Evolutionary conservation across 257 asterid genomes (phyloP).

Genomic region (Nicotiana attenuata): DNA sequence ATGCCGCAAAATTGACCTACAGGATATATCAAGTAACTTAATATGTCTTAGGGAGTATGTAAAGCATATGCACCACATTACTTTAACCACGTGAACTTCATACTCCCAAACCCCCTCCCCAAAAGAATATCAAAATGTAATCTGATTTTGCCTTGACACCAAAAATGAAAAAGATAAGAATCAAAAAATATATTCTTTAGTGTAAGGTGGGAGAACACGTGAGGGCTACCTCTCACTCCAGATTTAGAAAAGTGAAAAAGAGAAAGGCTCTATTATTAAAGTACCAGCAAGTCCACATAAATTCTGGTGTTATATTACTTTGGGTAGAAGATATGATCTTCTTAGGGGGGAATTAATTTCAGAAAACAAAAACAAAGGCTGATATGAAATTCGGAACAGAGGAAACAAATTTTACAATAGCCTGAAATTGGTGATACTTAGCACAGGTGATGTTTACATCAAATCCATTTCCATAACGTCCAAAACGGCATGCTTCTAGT

Average conservation of each 20-base stretch:
- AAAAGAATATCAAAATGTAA: no score
- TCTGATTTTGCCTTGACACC: no score
- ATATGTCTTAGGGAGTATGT: background rate
- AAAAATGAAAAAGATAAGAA: no score
- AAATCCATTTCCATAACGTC: background rate
- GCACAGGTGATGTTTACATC: background rate
- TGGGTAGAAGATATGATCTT: background rate
- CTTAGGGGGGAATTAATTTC: background rate
- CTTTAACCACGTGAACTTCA: background rate
- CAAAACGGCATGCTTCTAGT: background rate
- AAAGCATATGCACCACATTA: background rate
- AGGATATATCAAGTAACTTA: conserved; percentile 7
- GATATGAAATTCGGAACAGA: background rate
- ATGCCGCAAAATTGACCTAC: conserved; percentile 83
- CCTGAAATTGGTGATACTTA: background rate
- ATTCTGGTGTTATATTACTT: background rate
- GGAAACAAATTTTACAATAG: background rate
- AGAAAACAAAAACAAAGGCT: background rate
- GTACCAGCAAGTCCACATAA: background rate
- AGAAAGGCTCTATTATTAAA: background rate
- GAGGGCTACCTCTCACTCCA: background rate
- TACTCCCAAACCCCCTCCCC: no score
- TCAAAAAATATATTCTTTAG: no score
- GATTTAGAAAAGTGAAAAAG: background rate
- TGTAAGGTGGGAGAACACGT: background rate